Conservation (phyloP, 2,329 filamentous ascomycete species). For the Reticulascus tulasneorum region DNA sequence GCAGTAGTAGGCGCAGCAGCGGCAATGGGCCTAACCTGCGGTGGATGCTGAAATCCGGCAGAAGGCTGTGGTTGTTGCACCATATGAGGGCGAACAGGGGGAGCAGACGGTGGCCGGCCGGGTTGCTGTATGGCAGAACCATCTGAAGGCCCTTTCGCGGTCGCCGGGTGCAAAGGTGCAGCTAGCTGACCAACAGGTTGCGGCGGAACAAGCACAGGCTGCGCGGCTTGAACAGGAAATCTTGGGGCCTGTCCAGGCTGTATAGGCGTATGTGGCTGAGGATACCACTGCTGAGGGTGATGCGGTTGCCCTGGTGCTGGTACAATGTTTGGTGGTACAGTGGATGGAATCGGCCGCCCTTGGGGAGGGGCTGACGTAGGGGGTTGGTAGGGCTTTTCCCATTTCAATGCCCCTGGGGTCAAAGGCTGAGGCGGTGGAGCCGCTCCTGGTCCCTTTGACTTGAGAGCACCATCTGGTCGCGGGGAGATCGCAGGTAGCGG, state of each 20-base stretch:
- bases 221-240: constrained; percentile 14
- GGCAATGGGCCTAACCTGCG: constrained; percentile 10
- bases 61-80: constrained; percentile 23
- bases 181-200: constrained; percentile 17
- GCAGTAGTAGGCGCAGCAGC: constrained; percentile 13
- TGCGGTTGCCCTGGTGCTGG: constrained; percentile 14
- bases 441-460: constrained; percentile 26
- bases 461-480: constrained; percentile 27
- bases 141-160: constrained; percentile 12
- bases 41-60: constrained; percentile 3
- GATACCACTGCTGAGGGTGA: constrained; percentile 13
- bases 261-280: constrained; percentile 8
- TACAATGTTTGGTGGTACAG: constrained; percentile 3
- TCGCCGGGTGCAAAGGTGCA: constrained; percentile 30
- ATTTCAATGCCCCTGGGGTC: constrained; percentile 28
- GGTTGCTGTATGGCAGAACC: constrained; percentile 15
- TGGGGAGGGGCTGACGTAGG: constrained; percentile 23
- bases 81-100: constrained; percentile 27
- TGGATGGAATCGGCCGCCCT: constrained; percentile 13
- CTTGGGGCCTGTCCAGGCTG: constrained; percentile 11
- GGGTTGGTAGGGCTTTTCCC: constrained; percentile 39
- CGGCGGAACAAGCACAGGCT: constrained; percentile 8
- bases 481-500: constrained; percentile 25
- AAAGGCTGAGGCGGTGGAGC: constrained; percentile 17
- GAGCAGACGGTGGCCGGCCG: constrained; percentile 26